These are phyloP conservation scores for Hyphodiscus sp. DNA, from an alignment of 2,329 filamentous ascomycete genomes.

Conservation along the genomic window DNA sequence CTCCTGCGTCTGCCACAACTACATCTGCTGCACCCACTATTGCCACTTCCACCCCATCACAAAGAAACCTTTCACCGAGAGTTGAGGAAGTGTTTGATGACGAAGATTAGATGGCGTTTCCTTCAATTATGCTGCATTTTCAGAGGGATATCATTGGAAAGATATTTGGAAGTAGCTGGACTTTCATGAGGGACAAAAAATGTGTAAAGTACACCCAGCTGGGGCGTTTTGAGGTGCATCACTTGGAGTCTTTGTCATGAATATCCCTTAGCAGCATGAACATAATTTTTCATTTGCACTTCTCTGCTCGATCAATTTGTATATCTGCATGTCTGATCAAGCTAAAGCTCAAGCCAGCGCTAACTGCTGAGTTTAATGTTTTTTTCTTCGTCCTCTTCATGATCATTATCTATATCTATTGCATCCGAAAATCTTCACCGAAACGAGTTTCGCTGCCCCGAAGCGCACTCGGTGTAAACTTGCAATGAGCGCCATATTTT, in stretches of 20 bases:
- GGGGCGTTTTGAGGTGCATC: neutral
- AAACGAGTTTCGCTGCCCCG: too few relatives aligned
- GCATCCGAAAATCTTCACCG: too few relatives aligned
- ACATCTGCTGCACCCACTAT: slow-evolving; percentile 34
- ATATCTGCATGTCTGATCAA: too few relatives aligned
- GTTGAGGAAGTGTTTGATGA: slow-evolving; percentile 38
- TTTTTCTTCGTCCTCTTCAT: too few relatives aligned
- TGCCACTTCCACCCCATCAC: slow-evolving; percentile 29
- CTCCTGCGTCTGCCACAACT: slow-evolving; percentile 26
- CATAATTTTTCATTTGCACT: neutral
- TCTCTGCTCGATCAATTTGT: neutral
- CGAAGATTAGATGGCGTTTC: slow-evolving; percentile 20
- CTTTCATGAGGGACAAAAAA: neutral
- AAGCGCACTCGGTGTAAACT: too few relatives aligned
- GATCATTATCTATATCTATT: too few relatives aligned
- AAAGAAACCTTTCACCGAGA: slow-evolving; percentile 35
- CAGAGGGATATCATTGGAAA: neutral
- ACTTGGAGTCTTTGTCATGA: neutral
- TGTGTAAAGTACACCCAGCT: neutral
- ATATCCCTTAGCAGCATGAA: neutral
- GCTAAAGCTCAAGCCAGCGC: too few relatives aligned
- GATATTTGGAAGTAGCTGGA: neutral
- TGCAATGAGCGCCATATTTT: too few relatives aligned
- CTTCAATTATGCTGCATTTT: neutral
- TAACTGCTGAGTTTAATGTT: too few relatives aligned